Evolutionary conservation across 225 moss, liverwort and hornwort genomes (phyloP).

Genomic region (Ulota crispa): DNA sequence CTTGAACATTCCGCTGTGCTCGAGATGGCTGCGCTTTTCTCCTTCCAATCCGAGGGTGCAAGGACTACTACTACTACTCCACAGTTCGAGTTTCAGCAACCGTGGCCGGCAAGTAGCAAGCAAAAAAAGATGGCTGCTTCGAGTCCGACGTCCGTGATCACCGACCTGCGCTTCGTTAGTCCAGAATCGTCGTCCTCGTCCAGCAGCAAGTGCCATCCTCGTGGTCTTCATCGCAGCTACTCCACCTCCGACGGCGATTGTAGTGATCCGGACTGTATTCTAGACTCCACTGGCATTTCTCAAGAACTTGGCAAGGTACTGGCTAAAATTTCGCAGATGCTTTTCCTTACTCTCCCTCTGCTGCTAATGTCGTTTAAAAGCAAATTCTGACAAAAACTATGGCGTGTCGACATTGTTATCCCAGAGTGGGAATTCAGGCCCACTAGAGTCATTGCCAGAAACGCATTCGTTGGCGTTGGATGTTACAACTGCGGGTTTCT

Average conservation of each 20-base stretch:
- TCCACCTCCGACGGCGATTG: conserved; percentile 45
- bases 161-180: conserved; percentile 39
- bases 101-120: conserved; percentile 22
- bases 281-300: conserved; percentile 33
- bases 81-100: conserved; percentile 22
- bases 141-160: conserved; percentile 48
- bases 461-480: conserved; percentile 31
- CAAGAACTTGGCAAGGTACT: conserved; percentile 41
- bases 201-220: conserved; percentile 41
- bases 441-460: conserved; percentile 43
- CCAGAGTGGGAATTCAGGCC: conserved; percentile 32
- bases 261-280: conserved; percentile 34
- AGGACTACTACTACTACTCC: neutral
- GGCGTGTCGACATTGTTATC: neutral
- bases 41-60: neutral
- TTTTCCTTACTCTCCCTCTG: neutral
- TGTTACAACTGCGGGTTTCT: neutral
- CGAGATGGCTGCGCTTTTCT: conserved; percentile 21
- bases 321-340: neutral
- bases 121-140: neutral
- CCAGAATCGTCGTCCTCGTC: conserved; percentile 40
- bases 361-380: neutral
- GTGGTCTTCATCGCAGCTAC: conserved; percentile 35
- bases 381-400: neutral
- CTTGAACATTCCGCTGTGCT: neutral